phyloP scores from a whole-genome alignment of 495 filamentous ascomycete species.

The Elasticomyces elasticus region DNA sequence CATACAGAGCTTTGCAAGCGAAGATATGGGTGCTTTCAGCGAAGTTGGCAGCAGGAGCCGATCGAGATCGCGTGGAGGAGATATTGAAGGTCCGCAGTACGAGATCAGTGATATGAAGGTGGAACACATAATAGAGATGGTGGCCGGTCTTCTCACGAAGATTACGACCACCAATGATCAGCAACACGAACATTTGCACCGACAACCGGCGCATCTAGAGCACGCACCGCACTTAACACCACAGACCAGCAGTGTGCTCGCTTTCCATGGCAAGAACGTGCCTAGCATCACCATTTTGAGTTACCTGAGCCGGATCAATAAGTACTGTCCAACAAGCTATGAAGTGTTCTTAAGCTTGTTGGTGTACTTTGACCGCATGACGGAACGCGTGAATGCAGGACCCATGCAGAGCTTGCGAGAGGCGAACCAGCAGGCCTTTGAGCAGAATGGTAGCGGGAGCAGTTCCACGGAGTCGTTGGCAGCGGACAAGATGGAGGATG shows the following conservation, averaged over 20 bases:
- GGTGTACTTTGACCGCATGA: slow-evolving; percentile 99
- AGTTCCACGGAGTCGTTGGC: slow-evolving; percentile 21
- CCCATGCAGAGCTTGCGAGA: slow-evolving; percentile 42
- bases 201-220: slow-evolving; percentile 58
- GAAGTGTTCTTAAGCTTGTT: slow-evolving; percentile 93
- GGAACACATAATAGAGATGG: slow-evolving; percentile 98
- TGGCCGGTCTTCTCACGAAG: slow-evolving; percentile 93
- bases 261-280: slow-evolving; percentile 99
- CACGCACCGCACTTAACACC: slow-evolving; percentile 57
- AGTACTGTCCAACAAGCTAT: slow-evolving; percentile 97
- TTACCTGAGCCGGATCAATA: slow-evolving; percentile 93
- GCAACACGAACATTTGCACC: slow-evolving; percentile 74
- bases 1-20: slow-evolving; percentile 77
- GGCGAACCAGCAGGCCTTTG: slow-evolving; percentile 31
- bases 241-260: slow-evolving; percentile 81
- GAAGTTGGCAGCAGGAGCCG: slow-evolving; percentile 29
- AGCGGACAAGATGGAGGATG: slow-evolving; percentile 21
- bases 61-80: slow-evolving; percentile 34
- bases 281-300: slow-evolving; percentile 94
- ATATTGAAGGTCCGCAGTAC: slow-evolving; percentile 52
- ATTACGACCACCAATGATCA: slow-evolving; percentile 95
- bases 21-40: slow-evolving; percentile 45
- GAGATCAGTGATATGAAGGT: slow-evolving; percentile 99
- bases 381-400: slow-evolving; percentile 82
- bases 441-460: slow-evolving; percentile 20